A percentile compares a stretch with the other conserved stretches of the same genome.
Conservation (phyloP, 192 early-diverging fungal genomes). For the Spinellus fusiger region DNA sequence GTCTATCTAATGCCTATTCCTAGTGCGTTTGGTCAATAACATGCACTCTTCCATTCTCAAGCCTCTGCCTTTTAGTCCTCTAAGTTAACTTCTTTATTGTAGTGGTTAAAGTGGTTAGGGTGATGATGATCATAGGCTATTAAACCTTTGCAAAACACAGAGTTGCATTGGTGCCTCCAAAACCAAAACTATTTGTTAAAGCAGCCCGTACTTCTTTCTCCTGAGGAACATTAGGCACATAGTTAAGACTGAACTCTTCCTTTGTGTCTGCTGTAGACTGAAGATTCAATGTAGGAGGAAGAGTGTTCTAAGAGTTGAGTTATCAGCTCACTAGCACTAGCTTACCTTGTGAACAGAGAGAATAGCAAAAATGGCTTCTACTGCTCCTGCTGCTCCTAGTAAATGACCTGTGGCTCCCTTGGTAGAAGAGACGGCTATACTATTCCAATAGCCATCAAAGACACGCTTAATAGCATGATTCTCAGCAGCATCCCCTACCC, state of each 20-base stretch:
- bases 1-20: not conserved
- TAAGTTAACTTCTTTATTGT: slow-evolving; percentile 45
- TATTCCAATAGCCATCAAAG: slow-evolving; percentile 49
- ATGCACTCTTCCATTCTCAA: slow-evolving; percentile 81
- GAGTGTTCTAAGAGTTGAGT: slow-evolving; percentile 44
- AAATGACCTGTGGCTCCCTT: slow-evolving; percentile 92
- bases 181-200: slow-evolving; percentile 88
- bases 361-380: slow-evolving; percentile 88
- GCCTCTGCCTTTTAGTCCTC: slow-evolving; percentile 73
- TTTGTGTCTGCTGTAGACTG: slow-evolving; percentile 44
- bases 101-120: not conserved
- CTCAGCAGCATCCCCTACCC: slow-evolving; percentile 80
- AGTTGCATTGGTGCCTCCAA: slow-evolving; percentile 78
- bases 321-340: too few species aligned
- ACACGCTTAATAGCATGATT: slow-evolving; percentile 77
- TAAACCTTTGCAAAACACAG: slow-evolving; percentile 57
- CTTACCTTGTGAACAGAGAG: slow-evolving; percentile 62
- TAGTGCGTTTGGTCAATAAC: slow-evolving; percentile 72
- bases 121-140: slow-evolving; percentile 3
- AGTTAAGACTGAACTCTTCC: slow-evolving; percentile 76
- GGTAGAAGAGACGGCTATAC: slow-evolving; percentile 76
- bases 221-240: slow-evolving; percentile 70
- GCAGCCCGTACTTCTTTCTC: slow-evolving; percentile 57
- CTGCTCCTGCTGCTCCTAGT: slow-evolving; percentile 90
- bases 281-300: slow-evolving; percentile 86